These are phyloP conservation scores for Sutorius eximius DNA, from an alignment of 1,284 basidiomycete genomes.

Conservation along the genomic window DNA sequence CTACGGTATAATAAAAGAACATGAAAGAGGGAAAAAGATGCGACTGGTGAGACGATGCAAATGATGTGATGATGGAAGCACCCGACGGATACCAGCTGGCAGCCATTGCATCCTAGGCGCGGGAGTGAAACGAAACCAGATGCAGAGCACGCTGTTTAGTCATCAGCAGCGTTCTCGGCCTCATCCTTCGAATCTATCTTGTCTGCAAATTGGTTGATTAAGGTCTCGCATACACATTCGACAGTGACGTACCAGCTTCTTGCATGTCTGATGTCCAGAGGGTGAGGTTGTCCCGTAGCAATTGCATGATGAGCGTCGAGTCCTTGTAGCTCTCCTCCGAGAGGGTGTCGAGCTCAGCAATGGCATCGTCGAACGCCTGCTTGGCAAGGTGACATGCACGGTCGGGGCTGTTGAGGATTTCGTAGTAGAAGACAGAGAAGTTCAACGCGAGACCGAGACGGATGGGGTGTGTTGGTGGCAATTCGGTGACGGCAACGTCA, in stretches of 20 bases:
- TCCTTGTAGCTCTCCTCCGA: slow-evolving; percentile 99
- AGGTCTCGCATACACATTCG: too few relatives aligned
- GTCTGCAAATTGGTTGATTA: slow-evolving; percentile 42
- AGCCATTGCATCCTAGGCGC: slow-evolving; percentile 11
- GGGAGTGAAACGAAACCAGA: not conserved
- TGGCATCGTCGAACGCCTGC: slow-evolving; percentile 99
- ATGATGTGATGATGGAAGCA: slow-evolving; percentile 28
- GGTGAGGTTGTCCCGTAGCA: slow-evolving; percentile 97
- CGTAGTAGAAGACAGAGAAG: slow-evolving; percentile 99
- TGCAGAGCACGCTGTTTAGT: slow-evolving; percentile 38
- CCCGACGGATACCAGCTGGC: slow-evolving; percentile 12
- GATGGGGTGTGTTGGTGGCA: slow-evolving; percentile 98
- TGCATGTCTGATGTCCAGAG: slow-evolving; percentile 99
- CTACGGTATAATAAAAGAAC: slow-evolving; percentile 40
- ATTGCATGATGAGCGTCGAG: slow-evolving; percentile 98
- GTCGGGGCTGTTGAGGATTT: slow-evolving; percentile 99
- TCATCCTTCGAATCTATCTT: slow-evolving; percentile 73
- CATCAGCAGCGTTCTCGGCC: slow-evolving; percentile 56
- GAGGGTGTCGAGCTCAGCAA: slow-evolving; percentile 98
- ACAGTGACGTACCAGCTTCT: slow-evolving; percentile 63
- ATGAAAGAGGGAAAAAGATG: slow-evolving; percentile 31
- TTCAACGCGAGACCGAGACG: slow-evolving; percentile 98
- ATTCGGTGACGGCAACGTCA: slow-evolving; percentile 96
- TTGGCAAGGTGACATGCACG: slow-evolving; percentile 99
- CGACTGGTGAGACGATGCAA: slow-evolving; percentile 38